Base-by-base conservation (phyloP, 805 yeast species). In the Metschnikowia sp. region DNA sequence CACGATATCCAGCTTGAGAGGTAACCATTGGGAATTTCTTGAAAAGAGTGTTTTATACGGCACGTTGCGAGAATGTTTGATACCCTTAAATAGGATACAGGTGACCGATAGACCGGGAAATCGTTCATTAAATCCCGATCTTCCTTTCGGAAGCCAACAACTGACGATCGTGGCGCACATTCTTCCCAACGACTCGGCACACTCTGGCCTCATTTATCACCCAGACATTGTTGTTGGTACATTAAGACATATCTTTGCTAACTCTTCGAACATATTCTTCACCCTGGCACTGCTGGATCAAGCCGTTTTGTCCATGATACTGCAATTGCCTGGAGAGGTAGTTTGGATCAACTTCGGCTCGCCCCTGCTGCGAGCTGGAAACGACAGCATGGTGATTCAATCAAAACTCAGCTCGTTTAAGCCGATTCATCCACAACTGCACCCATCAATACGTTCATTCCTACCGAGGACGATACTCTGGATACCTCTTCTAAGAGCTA, bases 401-500 rank as follows among this genome's bases (percentile, higher is more conserved):
- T 39, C 47, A 10, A 35, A 35, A 15, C 34, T 39, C 12, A 38
- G 39, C 22, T 31, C 46, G 4, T 44, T 45, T 26, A 31, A 31
- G 40, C 36, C 33, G 10, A 29, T 28, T 5, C 10, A 8, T 10
- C 29, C 39, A 15, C n/a, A 12, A 2, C 2, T 18, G 8, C 13
- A 2, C 10, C 11, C 32, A 11, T 19, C 7, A 10, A 4, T 2
- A 2, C 22, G 10, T n/a, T 28, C 12, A 10, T 33, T 10, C 12
- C 11, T 39, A 7, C 50, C 53, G 28, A 18, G 34, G 22, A 18
- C 48, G 10, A 36, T 47, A 18, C 44, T 60, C 15, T 60, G 64
- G 64, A 40, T 60, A 13, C 64, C 64, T 3, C 41, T 30, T 35
- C 46, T 58, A 38, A 41, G 41, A 34, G 54, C 56, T 6, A 19